A percentile compares a stretch with the other conserved stretches of the same genome.
These are phyloP conservation scores for Sarcodon sp. DNA, from an alignment of 768 basidiomycete genomes.

Conservation along the genomic window DNA sequence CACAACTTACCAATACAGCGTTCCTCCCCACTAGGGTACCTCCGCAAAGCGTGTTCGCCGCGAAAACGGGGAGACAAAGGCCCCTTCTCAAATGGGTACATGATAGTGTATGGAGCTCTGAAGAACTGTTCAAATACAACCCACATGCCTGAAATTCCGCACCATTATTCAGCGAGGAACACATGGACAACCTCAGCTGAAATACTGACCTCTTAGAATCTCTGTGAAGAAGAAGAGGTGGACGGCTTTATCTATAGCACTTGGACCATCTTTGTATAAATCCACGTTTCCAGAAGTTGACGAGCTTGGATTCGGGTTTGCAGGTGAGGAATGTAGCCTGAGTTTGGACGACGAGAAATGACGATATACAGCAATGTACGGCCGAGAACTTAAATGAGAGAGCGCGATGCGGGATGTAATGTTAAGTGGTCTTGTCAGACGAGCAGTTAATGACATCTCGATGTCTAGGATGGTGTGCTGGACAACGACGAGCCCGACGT, in stretches of 20 bases:
- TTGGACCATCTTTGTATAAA: constrained; percentile 68
- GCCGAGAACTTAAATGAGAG: background rate
- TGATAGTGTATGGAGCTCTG: constrained; percentile 95
- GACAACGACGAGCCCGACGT: constrained; percentile 9
- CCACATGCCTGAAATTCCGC: constrained; percentile 73
- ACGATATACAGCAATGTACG: background rate
- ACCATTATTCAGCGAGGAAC: background rate
- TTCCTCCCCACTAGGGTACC: constrained; percentile 97
- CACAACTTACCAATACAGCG: constrained; percentile 82
- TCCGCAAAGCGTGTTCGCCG: constrained; percentile 92
- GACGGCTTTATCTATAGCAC: constrained; percentile 91
- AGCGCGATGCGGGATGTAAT: background rate
- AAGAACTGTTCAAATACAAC: constrained; percentile 87
- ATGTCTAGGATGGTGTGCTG: constrained; percentile 5
- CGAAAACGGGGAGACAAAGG: constrained; percentile 96
- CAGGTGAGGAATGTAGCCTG: constrained; percentile 18
- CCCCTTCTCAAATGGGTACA: constrained; percentile 97
- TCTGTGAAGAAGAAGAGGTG: constrained; percentile 98
- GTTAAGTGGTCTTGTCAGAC: background rate
- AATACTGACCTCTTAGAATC: constrained; percentile 74
- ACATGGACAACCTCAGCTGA: no score
- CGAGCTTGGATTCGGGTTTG: constrained; percentile 10
- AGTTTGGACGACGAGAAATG: constrained; percentile 2
- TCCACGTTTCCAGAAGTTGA: constrained; percentile 38
- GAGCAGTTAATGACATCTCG: background rate